These are phyloP conservation scores for Zymoseptoria crescenta DNA, from an alignment of 2,329 filamentous ascomycete species.

Conservation along the genomic window DNA sequence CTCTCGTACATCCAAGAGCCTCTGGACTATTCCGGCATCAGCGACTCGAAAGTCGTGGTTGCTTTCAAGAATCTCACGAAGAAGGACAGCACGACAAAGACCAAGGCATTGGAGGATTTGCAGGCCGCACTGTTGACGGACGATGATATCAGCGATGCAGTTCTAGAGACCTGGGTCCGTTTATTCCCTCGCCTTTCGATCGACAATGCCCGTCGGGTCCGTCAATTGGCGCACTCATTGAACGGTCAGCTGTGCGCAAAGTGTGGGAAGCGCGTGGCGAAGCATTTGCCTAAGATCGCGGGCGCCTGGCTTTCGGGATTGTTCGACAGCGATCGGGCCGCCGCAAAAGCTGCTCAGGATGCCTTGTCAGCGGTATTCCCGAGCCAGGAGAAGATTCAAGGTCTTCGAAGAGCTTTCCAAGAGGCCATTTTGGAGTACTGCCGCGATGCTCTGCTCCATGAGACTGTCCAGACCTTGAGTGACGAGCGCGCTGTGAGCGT, in stretches of 20 bases:
- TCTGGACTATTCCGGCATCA: constrained; percentile 68
- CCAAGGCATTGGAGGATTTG: constrained; percentile 82
- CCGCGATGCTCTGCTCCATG: constrained; percentile 64
- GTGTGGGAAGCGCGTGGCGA: constrained; percentile 74
- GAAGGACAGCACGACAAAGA: constrained; percentile 86
- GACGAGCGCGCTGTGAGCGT: constrained; percentile 76
- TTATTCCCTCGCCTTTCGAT: constrained; percentile 85
- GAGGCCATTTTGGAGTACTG: constrained; percentile 74
- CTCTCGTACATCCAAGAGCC: constrained; percentile 85
- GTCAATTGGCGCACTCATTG: constrained; percentile 72
- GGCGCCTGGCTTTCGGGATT: constrained; percentile 86
- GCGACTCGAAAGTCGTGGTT: constrained; percentile 74
- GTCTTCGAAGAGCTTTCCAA: constrained; percentile 77
- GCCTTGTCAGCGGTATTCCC: constrained; percentile 68
- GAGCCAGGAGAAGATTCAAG: constrained; percentile 67
- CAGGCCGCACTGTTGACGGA: constrained; percentile 54
- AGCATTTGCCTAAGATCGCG: constrained; percentile 65
- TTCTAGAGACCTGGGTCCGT: constrained; percentile 84
- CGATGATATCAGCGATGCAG: constrained; percentile 64
- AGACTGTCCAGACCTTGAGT: constrained; percentile 74
- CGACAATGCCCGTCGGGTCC: constrained; percentile 78
- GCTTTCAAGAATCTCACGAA: constrained; percentile 90
- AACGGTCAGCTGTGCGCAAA: constrained; percentile 55
- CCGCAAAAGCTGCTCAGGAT: constrained; percentile 67
- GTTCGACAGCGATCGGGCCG: constrained; percentile 75